phyloP scores from a whole-genome alignment of 2,329 filamentous ascomycete genomes.

The Aspergillus uvarum region DNA sequence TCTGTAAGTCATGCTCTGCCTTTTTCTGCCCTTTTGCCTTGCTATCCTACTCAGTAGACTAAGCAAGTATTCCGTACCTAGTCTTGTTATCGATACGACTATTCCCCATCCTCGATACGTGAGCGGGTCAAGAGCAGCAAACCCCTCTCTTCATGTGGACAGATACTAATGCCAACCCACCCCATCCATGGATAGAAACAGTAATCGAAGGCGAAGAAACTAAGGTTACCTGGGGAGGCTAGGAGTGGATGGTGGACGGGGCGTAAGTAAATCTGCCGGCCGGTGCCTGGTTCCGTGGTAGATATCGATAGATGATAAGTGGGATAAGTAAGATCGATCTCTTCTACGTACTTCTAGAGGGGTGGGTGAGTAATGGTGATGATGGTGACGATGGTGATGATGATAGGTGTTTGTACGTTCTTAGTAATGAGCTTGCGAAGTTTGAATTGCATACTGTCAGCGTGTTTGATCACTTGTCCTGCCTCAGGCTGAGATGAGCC shows the following conservation, averaged over 20 bases:
- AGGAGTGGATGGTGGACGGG: slow-evolving; percentile 3
- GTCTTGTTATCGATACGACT: not conserved
- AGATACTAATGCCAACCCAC: slow-evolving; percentile 6
- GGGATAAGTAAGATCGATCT: not conserved
- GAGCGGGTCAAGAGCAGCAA: slow-evolving; percentile 1
- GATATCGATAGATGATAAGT: not conserved
- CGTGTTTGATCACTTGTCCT: not conserved
- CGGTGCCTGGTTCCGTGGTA: not conserved
- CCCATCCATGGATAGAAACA: not conserved
- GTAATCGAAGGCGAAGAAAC: slow-evolving; percentile 6
- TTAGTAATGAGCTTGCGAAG: too few relatives aligned
- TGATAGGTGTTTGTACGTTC: slow-evolving; percentile 4
- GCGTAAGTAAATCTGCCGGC: not conserved
- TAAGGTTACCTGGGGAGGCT: not conserved
- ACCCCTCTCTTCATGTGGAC: not conserved
- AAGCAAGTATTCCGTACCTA: not conserved
- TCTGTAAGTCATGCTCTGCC: not conserved
- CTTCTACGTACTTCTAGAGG: not conserved
- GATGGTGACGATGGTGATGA: slow-evolving; percentile 10
- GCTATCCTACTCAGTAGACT: not conserved
- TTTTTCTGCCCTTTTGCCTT: not conserved
- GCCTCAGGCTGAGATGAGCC: slow-evolving; percentile 1
- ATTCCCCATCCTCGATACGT: slow-evolving; percentile 3
- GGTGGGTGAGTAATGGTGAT: not conserved
- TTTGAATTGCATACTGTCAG: too few relatives aligned